phyloP scores from a whole-genome alignment of 208 protist genomes.

The Leptomonas pyrrhocoris region DNA sequence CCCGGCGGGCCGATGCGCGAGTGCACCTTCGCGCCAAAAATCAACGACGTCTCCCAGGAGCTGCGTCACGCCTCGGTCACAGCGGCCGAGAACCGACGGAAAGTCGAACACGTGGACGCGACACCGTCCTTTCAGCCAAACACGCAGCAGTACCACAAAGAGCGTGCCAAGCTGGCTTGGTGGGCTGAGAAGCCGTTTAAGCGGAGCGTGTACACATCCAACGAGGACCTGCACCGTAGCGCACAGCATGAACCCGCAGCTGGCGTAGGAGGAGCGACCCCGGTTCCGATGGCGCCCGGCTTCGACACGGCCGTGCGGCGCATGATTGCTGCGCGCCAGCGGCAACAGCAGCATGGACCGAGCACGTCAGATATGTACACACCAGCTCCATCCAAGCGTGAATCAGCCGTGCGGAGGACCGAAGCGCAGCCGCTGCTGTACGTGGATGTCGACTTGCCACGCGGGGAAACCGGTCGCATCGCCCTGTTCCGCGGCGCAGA shows the following conservation, averaged over 20 bases:
- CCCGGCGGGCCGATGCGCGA: constrained; percentile 48
- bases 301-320: constrained; percentile 62
- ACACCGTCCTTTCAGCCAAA: constrained; percentile 4
- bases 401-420: constrained; percentile 1
- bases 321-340: constrained; percentile 45
- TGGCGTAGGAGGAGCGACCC: not conserved
- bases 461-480: constrained; percentile 14
- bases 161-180: constrained; percentile 29
- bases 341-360: constrained; percentile 15
- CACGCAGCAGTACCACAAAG: constrained; percentile 25
- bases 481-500: constrained; percentile 21
- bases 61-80: not conserved
- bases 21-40: constrained; percentile 61
- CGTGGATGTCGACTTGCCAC: constrained; percentile 32
- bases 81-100: not conserved
- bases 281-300: constrained; percentile 23
- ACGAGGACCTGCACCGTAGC: not conserved
- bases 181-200: constrained; percentile 19
- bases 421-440: constrained; percentile 20
- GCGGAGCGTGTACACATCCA: not conserved
- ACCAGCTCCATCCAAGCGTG: not conserved
- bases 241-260: not conserved
- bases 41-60: constrained; percentile 32
- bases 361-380: not conserved
- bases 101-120: not conserved